These are phyloP conservation scores for Neophaeococcomyces mojaviensis DNA, from an alignment of 2,329 filamentous ascomycete species.

Conservation along the genomic window DNA sequence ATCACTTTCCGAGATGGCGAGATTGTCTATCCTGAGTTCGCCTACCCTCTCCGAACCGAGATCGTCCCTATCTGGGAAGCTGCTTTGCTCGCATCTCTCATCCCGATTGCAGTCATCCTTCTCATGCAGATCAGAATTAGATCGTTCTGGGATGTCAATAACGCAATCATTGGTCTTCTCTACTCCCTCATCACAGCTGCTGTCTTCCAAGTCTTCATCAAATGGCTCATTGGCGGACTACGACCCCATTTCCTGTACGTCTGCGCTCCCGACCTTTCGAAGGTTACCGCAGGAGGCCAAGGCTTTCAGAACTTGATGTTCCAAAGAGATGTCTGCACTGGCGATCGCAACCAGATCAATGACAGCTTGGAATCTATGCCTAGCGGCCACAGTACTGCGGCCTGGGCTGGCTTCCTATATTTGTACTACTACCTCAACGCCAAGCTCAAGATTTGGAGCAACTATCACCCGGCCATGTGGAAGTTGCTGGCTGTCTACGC, in stretches of 20 bases:
- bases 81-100: constrained; percentile 55
- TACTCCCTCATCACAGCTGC: constrained; percentile 63
- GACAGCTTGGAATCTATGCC: constrained; percentile 65
- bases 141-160: constrained; percentile 61
- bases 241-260: constrained; percentile 66
- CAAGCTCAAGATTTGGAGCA: constrained; percentile 67
- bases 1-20: constrained; percentile 60
- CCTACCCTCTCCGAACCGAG: constrained; percentile 62
- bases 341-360: constrained; percentile 56
- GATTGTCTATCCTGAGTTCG: constrained; percentile 62
- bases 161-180: constrained; percentile 60
- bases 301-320: constrained; percentile 55
- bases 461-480: constrained; percentile 68
- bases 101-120: constrained; percentile 60
- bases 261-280: constrained; percentile 53
- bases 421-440: constrained; percentile 68
- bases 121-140: constrained; percentile 60
- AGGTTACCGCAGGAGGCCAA: constrained; percentile 31
- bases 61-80: constrained; percentile 66
- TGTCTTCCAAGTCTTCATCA: constrained; percentile 71
- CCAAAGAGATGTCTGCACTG: constrained; percentile 62
- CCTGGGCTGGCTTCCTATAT: constrained; percentile 44
- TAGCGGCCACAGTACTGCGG: constrained; percentile 65
- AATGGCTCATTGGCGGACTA: constrained; percentile 65
- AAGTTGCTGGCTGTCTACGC: constrained; percentile 59